Conservation (phyloP, 257 asterid genomes). For the Echium plantagineum region DNA sequence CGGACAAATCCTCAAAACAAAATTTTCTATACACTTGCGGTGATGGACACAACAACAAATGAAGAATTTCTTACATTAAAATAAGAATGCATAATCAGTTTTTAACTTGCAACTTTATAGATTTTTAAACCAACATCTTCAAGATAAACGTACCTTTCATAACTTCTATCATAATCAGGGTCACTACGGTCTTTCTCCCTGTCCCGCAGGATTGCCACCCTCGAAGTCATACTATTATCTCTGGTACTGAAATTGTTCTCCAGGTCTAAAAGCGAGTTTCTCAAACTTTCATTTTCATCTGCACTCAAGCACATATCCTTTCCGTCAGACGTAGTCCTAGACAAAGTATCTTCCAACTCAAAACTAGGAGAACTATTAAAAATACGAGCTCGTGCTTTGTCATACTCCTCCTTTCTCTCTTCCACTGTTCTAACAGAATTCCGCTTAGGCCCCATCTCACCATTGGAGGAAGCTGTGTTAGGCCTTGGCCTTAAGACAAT, state of each 20-base stretch:
- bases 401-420: slow-evolving; percentile 90
- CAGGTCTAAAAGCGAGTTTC: slow-evolving; percentile 34
- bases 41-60: too few species aligned
- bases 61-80: too few species aligned
- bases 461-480: slow-evolving; percentile 33
- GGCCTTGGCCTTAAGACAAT: slow-evolving; percentile 70
- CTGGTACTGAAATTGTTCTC: slow-evolving; percentile 33
- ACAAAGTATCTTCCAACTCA: slow-evolving; percentile 30
- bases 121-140: slow-evolving; percentile 1
- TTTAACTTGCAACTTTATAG: too few species aligned
- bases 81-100: too few species aligned
- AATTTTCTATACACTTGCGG: too few species aligned
- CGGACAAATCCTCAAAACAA: too few species aligned
- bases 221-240: slow-evolving; percentile 47
- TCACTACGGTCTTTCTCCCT: slow-evolving; percentile 86
- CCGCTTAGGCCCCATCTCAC: slow-evolving; percentile 41
- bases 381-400: slow-evolving; percentile 89
- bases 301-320: slow-evolving; percentile 17
- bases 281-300: slow-evolving; percentile 41
- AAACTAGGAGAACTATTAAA: slow-evolving; percentile 45
- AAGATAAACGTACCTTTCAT: slow-evolving; percentile 46
- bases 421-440: slow-evolving; percentile 59
- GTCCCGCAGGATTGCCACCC: slow-evolving; percentile 94
- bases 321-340: slow-evolving; percentile 33
- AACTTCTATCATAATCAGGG: slow-evolving; percentile 95